A percentile compares a stretch with the other conserved stretches of the same genome.
phyloP scores from a whole-genome alignment of 2,329 filamentous ascomycete species.

The Rhinocladiella similis region DNA sequence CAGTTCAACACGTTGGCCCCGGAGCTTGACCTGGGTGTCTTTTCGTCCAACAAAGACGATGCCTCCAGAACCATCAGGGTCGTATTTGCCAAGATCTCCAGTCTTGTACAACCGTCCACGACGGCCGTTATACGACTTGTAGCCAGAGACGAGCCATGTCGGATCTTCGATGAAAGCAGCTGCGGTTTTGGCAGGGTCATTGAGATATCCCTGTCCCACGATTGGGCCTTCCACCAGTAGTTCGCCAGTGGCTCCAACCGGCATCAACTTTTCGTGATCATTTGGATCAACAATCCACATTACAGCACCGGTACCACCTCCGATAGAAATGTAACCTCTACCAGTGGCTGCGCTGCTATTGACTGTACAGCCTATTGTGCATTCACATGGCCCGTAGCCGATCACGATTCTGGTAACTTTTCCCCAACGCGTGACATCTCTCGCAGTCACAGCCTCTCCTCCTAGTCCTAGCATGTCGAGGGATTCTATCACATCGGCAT shows the following conservation, averaged over 20 bases:
- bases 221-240: slow-evolving; percentile 49
- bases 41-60: slow-evolving; percentile 42
- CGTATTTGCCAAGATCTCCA: slow-evolving; percentile 43
- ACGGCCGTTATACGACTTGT: slow-evolving; percentile 31
- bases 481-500: slow-evolving; percentile 45
- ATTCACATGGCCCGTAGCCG: slow-evolving; percentile 46
- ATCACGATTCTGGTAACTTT: slow-evolving; percentile 45
- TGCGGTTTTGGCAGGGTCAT: slow-evolving; percentile 39
- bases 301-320: slow-evolving; percentile 36
- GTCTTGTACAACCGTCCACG: slow-evolving; percentile 41
- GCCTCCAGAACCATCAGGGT: slow-evolving; percentile 39
- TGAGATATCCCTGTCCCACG: slow-evolving; percentile 49
- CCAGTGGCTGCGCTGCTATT: slow-evolving; percentile 38
- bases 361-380: slow-evolving; percentile 42
- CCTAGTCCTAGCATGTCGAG: slow-evolving; percentile 42
- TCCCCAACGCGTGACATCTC: slow-evolving; percentile 29
- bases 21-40: slow-evolving; percentile 44
- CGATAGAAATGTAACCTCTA: slow-evolving; percentile 41
- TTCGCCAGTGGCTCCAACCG: slow-evolving; percentile 50
- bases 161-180: slow-evolving; percentile 40
- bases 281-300: slow-evolving; percentile 44
- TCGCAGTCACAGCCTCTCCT: slow-evolving; percentile 31
- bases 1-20: slow-evolving; percentile 45
- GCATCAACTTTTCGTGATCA: slow-evolving; percentile 40
- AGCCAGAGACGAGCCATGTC: slow-evolving; percentile 35